Conservation (phyloP, 257 asterid genomes). For the Datura wrightii region DNA sequence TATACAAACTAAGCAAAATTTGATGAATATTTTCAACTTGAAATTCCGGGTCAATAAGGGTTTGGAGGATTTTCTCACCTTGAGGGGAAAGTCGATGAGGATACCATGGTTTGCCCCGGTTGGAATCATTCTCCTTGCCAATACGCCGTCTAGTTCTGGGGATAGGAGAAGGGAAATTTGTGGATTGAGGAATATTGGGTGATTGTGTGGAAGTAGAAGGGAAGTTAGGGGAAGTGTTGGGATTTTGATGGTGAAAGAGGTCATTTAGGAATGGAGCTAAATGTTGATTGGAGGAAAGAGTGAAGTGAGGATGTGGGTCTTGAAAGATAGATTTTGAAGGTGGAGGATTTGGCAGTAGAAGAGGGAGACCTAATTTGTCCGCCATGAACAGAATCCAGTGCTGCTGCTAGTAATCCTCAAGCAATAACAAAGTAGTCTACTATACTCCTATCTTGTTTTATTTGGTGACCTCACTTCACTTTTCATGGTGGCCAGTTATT, state of each 20-base stretch:
- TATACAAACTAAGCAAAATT: constrained; percentile 49
- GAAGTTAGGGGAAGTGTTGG: constrained; percentile 45
- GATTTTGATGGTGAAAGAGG: constrained; percentile 43
- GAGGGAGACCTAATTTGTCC: constrained; percentile 83
- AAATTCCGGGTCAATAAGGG: constrained; percentile 63
- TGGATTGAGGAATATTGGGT: not conserved
- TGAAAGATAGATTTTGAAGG: constrained; percentile 76
- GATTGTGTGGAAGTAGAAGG: constrained; percentile 35
- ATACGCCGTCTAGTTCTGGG: constrained; percentile 70
- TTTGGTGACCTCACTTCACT: not conserved
- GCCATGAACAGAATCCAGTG: constrained; percentile 54
- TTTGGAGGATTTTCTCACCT: constrained; percentile 66
- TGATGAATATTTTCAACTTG: constrained; percentile 43
- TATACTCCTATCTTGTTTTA: not conserved
- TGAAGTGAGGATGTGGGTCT: constrained; percentile 50
- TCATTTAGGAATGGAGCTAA: constrained; percentile 58
- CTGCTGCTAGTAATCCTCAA: not conserved
- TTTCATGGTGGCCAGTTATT: constrained; percentile 16
- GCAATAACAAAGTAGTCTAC: not conserved
- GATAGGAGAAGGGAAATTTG: constrained; percentile 40
- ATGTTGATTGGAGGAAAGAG: constrained; percentile 45
- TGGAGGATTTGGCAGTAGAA: constrained; percentile 82
- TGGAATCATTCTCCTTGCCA: constrained; percentile 68
- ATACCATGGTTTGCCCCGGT: constrained; percentile 82
- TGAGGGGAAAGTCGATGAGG: constrained; percentile 70